Evolutionary conservation across 345 rosid species (phyloP), one percentile per base, ranked within the genome.

Genomic region (Brassica cretica): DNA sequence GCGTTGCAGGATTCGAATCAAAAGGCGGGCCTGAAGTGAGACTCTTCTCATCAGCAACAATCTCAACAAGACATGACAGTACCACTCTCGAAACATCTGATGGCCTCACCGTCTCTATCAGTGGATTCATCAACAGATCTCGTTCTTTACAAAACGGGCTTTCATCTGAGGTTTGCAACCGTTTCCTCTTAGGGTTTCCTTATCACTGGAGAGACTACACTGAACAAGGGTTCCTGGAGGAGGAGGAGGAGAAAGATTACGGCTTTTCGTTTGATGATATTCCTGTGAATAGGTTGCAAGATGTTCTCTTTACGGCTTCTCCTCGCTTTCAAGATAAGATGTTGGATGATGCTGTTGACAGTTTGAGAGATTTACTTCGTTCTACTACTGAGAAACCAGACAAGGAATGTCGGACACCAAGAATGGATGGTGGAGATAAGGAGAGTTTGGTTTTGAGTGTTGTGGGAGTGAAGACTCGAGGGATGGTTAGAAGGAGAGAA

Each of bases 381-480:
- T 35, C 39, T 58, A 11, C 11, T 0, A 5, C 3, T 5, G n/a
- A 49, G 62, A 30, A 72, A 33, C 35, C 29, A 9, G 63, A 56
- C 0, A 44, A 56, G 68, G 11, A 37, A 27, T 11, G 65, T 77
- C 30, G 64, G 56, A 35, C 11, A 18, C 24, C 69, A 37, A 39
- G 55, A 39, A 21, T 19, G 30, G 56, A 41, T 8, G 60, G 0
- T 71, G 51, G 15, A 33, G 64, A 8, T 21, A 21, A 6, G 32
- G n/a, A 75, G 78, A 41, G 35, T 19, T 1, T 27, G 66, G 66
- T 55, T 41, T 12, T 51, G 5, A 63, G 19, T 11, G 74, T 70
- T 62, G 60, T 27, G 67, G 72, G 81, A 64, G 76, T 71, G 37
- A 64, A 65, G 71, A 78, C 81, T 12, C 72, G 81, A 78, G 58